A percentile compares a stretch with the other conserved stretches of the same genome.
These are phyloP conservation scores for Schizophyllum commune DNA, from an alignment of 1,284 basidiomycete species.

Conservation along the genomic window DNA sequence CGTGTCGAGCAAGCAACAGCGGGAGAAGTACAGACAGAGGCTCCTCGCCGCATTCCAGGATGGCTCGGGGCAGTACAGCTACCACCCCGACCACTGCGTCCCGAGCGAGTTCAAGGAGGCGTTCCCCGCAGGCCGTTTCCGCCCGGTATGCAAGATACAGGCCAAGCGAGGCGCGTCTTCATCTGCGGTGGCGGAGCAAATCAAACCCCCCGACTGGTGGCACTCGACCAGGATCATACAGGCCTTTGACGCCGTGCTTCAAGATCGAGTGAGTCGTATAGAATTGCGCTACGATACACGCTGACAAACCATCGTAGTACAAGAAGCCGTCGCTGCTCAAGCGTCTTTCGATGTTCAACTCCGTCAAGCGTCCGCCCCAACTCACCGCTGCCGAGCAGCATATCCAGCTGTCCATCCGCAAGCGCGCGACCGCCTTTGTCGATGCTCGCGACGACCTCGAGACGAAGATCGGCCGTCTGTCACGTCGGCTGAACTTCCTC, in stretches of 20 bases:
- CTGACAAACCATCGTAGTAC: slow-evolving; percentile 40
- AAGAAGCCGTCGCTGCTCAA: slow-evolving; percentile 87
- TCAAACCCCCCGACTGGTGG: slow-evolving; percentile 90
- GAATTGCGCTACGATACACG: slow-evolving; percentile 12
- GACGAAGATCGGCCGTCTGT: slow-evolving; percentile 80
- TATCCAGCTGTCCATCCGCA: slow-evolving; percentile 81
- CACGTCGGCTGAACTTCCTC: slow-evolving; percentile 79
- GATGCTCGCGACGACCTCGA: slow-evolving; percentile 89
- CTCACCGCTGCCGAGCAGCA: slow-evolving; percentile 74
- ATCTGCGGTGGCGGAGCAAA: slow-evolving; percentile 74
- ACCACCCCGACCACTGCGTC: slow-evolving; percentile 76
- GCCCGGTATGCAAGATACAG: slow-evolving; percentile 77
- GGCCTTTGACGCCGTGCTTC: slow-evolving; percentile 82
- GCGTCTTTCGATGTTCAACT: slow-evolving; percentile 72
- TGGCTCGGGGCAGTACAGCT: slow-evolving; percentile 30
- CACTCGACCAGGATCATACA: slow-evolving; percentile 82
- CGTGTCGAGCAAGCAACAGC: slow-evolving; percentile 75
- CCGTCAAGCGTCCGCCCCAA: slow-evolving; percentile 63
- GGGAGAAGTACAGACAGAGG: slow-evolving; percentile 78
- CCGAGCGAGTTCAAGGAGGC: slow-evolving; percentile 93
- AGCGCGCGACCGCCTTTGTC: slow-evolving; percentile 85
- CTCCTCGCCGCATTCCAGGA: slow-evolving; percentile 71
- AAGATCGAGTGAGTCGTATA: slow-evolving; percentile 60
- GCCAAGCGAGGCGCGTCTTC: slow-evolving; percentile 76
- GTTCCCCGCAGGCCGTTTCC: slow-evolving; percentile 85